Base-by-base conservation (phyloP, 2,329 filamentous ascomycete genomes). In the Botryosphaeria agaves region DNA sequence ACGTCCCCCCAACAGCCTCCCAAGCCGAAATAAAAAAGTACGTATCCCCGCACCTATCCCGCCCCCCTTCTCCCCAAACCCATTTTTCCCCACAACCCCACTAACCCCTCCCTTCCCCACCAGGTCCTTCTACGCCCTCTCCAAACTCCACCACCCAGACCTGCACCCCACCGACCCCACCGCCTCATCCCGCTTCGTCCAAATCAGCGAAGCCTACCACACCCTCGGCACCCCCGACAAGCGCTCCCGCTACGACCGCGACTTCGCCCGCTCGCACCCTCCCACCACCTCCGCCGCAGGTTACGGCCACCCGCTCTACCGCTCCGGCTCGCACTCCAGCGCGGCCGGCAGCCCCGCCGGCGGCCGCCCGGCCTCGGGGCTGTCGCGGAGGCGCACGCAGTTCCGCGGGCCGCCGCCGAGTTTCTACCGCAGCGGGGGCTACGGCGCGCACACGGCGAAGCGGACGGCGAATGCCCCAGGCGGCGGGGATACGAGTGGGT, bases 91-190 rank as follows among this genome's bases (percentile, higher is more conserved):
- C 14, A 19, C 34, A 28, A 28, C 12, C 26, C 28, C n/a, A 29
- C 28, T 35, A 15, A 26, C 33, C 12, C 14, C 18, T 18, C 9
- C 30, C n/a, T 18, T 5, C 17, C 29, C 38, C 40, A 35, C 29
- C 29, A 62, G 59, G 41, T 57, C 71, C 50, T 98, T 94, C 69
- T 95, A 94, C 65, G 57, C 67, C 36, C 79, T 95, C 51, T 93
- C 84, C 47, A 92, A 94, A 57, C 60, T 68, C 32, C 77, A 93
- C 65, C 89, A 98, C 55, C 89, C 89, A 1, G 89, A 98, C 64
- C 73, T 75, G 49, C 91, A 95, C 62, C 81, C 67, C 36, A 49
- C 68, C 42, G 77, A 93, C 54, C 77, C 80, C 4, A 49, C 58
- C 34, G 79, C 85, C 37, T 64, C 74, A 3, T 59, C 69, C 34